These are phyloP conservation scores for Hirschfeldia incana DNA, from an alignment of 345 rosid species.

Conservation along the genomic window DNA sequence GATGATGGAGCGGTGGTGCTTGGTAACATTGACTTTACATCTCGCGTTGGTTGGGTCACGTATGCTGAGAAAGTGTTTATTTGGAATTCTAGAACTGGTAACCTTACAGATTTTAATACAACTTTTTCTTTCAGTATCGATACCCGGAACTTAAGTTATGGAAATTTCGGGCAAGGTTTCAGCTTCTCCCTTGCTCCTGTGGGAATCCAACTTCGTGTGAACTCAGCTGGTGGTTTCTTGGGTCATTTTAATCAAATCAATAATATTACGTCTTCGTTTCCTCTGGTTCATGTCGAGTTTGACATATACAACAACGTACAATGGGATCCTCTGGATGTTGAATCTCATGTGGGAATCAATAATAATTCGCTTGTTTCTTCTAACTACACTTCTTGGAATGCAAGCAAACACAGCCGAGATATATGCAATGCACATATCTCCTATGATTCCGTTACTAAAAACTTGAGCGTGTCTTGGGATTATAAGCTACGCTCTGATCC, in stretches of 20 bases:
- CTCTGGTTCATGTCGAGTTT: conserved; percentile 40
- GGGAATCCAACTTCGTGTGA: conserved; percentile 31
- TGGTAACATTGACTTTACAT: neutral
- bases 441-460: conserved; percentile 39
- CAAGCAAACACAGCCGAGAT: conserved; percentile 22
- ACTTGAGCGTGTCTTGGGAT: conserved; percentile 43
- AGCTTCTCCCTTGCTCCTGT: conserved; percentile 38
- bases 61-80: conserved; percentile 18
- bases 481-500: neutral
- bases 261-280: neutral
- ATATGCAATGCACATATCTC: conserved; percentile 27
- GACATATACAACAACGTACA: conserved; percentile 19
- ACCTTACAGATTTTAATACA: conserved; percentile 16
- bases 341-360: neutral
- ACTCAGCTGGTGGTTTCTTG: conserved; percentile 39
- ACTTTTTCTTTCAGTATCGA: conserved; percentile 11
- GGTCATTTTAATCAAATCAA: conserved; percentile 23
- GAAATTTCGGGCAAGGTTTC: conserved; percentile 17
- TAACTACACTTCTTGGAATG: conserved; percentile 38
- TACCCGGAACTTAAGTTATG: neutral
- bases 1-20: neutral
- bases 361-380: conserved; percentile 15
- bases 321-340: conserved; percentile 33
- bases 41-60: conserved; percentile 22
- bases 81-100: conserved; percentile 13